Base-by-base conservation (phyloP, 768 basidiomycete species). In the Amanita molliuscula region DNA sequence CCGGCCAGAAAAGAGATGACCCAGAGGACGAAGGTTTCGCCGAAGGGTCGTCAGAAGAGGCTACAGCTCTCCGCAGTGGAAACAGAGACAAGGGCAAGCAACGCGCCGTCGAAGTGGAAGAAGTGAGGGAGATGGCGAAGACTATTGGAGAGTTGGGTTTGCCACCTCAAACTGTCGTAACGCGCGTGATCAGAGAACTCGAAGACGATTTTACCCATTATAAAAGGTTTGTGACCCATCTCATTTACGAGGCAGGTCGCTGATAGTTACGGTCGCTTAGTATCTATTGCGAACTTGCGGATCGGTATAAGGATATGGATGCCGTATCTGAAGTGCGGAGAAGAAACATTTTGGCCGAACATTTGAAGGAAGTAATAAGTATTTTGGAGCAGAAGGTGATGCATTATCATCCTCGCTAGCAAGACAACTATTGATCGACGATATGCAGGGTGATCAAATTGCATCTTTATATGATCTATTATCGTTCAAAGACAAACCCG, bases 191-290 rank as follows among this genome's bases (percentile, higher is more conserved):
- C 26, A 64, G 84, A 53, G 91, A 95, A 65, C 71, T 99, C 6
- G 95, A 98, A 62, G 92, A 92, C 53, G 95, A 99, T 61, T 98
- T 97, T 60, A 79, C 79, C 31, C 90, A 92, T 66, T 95, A 94
- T 64, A 96, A 91, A 67, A 82, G 85, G 96, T 97, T 81, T 69
- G 20, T 28, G 31, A 15, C 51, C 42, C 41, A 33, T 36, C n/a
- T 49, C 18, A 23, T 49, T 33, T 20, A n/a, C 36, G 20, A 52
- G 47, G 16, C 41, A 45, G 20, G 52, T 40, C 20, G n/a, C 36
- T 36, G 49, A 44, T 16, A 53, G 50, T 49, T 50, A 29, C 15
- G 35, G 47, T 40, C n/a, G 6, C 38, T 43, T 55, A 98, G 95
- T 56, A 82, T 96, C 43, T 99, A 97, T 57, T 67, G 82, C 47